Evolutionary conservation across 2,329 filamentous ascomycete genomes (phyloP).

Genomic region (Calonectria naviculata): DNA sequence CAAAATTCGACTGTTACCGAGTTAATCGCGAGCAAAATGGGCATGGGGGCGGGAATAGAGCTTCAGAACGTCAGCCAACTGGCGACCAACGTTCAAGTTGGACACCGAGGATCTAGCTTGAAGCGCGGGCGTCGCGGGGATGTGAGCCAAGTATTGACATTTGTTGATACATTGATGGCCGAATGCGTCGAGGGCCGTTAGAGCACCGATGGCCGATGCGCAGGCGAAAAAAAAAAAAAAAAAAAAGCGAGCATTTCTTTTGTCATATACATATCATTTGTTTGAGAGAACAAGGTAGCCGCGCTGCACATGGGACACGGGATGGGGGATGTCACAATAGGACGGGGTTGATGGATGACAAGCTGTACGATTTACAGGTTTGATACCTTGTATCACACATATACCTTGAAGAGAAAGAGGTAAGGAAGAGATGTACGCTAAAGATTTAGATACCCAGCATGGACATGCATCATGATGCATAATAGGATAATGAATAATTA

Average conservation of each 20-base stretch:
- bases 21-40: constrained; percentile 17
- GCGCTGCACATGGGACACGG: background rate
- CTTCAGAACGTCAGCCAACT: constrained; percentile 38
- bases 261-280: background rate
- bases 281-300: background rate
- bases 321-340: background rate
- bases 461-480: background rate
- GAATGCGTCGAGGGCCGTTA: constrained; percentile 37
- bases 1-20: constrained; percentile 21
- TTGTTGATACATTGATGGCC: constrained; percentile 39
- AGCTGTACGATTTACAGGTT: background rate
- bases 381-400: background rate
- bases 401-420: background rate
- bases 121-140: constrained; percentile 26
- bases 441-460: background rate
- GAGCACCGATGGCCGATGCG: background rate
- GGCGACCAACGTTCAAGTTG: constrained; percentile 35
- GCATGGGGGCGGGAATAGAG: constrained; percentile 32
- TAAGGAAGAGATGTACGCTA: background rate
- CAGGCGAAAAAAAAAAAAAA: too few species aligned
- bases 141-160: constrained; percentile 28
- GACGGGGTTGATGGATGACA: background rate
- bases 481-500: constrained; percentile 4
- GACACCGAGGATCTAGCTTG: constrained; percentile 24
- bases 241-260: background rate